phyloP scores from a whole-genome alignment of 1,139 yeast species.

The Geotrichum fermentans region DNA sequence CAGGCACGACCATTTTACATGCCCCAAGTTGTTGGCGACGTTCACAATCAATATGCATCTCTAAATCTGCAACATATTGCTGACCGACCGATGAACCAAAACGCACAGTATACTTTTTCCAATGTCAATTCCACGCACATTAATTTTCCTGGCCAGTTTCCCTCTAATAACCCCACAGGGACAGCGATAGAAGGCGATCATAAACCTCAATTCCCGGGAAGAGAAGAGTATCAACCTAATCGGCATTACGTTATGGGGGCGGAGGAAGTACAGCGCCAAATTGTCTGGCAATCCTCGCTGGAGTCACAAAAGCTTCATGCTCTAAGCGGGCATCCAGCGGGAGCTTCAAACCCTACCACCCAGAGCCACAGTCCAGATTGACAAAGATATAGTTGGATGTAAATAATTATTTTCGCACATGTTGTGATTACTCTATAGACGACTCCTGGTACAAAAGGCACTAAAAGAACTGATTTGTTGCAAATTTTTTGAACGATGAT shows the following conservation, averaged over 20 bases:
- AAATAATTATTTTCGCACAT: too few relatives aligned
- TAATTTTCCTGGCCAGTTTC: too few relatives aligned
- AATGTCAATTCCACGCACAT: too few relatives aligned
- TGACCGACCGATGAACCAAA: neutral
- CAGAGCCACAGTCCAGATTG: too few relatives aligned
- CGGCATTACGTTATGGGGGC: neutral
- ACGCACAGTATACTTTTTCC: slow-evolving; percentile 4
- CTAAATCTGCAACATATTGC: slow-evolving; percentile 1
- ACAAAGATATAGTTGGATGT: too few relatives aligned
- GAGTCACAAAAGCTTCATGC: neutral
- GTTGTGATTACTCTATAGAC: too few relatives aligned
- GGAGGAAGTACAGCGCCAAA: neutral
- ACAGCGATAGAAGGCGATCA: neutral
- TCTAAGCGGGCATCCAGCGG: too few relatives aligned
- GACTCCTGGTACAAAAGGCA: too few relatives aligned
- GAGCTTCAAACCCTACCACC: too few relatives aligned
- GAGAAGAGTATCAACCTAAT: neutral
- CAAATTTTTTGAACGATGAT: too few relatives aligned
- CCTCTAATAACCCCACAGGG: too few relatives aligned
- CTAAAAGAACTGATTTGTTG: too few relatives aligned
- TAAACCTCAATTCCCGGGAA: neutral
- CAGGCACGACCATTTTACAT: neutral
- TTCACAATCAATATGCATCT: neutral
- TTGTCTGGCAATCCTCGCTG: neutral
- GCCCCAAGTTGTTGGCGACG: neutral